Conservation (phyloP, 2,329 filamentous ascomycete species). For the Pyrenophora tritici-repentis region DNA sequence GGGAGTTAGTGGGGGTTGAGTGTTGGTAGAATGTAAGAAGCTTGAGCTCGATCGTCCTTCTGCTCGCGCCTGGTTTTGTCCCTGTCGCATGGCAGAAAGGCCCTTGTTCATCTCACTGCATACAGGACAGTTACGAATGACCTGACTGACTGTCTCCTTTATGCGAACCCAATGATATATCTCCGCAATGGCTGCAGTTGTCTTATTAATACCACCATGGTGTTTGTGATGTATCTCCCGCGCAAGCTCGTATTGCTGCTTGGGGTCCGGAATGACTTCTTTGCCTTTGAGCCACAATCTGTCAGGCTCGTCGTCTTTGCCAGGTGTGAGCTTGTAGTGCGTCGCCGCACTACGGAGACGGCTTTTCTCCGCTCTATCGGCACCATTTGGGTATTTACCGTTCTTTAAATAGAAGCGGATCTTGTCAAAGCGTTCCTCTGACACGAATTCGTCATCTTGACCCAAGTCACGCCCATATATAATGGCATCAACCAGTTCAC, state of each 20-base stretch:
- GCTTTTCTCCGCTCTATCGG: slow-evolving; percentile 93
- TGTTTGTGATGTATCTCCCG: slow-evolving; percentile 72
- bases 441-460: slow-evolving; percentile 78
- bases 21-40: slow-evolving; percentile 6
- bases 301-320: slow-evolving; percentile 49
- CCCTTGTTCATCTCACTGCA: slow-evolving; percentile 72
- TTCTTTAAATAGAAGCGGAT: slow-evolving; percentile 97
- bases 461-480: slow-evolving; percentile 65
- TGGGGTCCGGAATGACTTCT: slow-evolving; percentile 90
- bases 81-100: slow-evolving; percentile 32
- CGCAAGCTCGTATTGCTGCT: slow-evolving; percentile 88
- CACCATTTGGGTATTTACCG: slow-evolving; percentile 88
- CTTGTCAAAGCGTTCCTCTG: slow-evolving; percentile 97
- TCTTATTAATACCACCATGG: slow-evolving; percentile 97
- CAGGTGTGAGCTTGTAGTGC: slow-evolving; percentile 80
- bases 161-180: slow-evolving; percentile 97
- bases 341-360: slow-evolving; percentile 90
- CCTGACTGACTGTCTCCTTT: slow-evolving; percentile 94
- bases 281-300: slow-evolving; percentile 97
- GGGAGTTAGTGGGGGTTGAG: slow-evolving; percentile 16
- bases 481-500: slow-evolving; percentile 56
- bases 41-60: slow-evolving; percentile 14
- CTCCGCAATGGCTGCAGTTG: slow-evolving; percentile 89
- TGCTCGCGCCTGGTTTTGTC: slow-evolving; percentile 19
- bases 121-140: slow-evolving; percentile 87